A percentile compares a stretch with the other conserved stretches of the same genome.
Evolutionary conservation across 805 yeast genomes (phyloP).

Genomic region (Tetrapisispora fleetii): DNA sequence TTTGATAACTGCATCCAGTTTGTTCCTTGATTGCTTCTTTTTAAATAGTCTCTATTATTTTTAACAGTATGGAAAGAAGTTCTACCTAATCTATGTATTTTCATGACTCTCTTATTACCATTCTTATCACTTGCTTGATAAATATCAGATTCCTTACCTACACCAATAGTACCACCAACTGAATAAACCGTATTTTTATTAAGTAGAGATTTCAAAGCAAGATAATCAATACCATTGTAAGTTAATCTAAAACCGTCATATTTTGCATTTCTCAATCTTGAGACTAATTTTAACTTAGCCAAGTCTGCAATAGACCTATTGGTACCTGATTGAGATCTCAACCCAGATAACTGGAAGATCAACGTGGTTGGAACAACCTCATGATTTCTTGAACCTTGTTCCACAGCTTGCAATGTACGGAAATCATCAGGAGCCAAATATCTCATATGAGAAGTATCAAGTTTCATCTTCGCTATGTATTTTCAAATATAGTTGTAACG

Average conservation of each 20-base stretch:
- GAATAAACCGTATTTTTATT: constrained; percentile 65
- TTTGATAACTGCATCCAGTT: constrained; percentile 90
- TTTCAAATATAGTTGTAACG: no score
- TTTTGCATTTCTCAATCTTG: constrained; percentile 77
- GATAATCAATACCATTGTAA: constrained; percentile 82
- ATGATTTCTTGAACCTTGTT: constrained; percentile 84
- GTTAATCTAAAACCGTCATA: constrained; percentile 92
- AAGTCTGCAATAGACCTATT: constrained; percentile 72
- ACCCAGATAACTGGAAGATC: constrained; percentile 70
- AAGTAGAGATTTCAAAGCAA: constrained; percentile 78
- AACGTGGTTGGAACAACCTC: constrained; percentile 86
- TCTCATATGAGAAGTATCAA: constrained; percentile 89
- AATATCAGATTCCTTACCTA: constrained; percentile 96
- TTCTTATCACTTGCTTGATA: constrained; percentile 63
- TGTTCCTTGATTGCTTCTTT: constrained; percentile 50
- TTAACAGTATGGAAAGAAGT: constrained; percentile 88
- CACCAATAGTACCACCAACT: constrained; percentile 83
- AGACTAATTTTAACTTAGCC: constrained; percentile 74
- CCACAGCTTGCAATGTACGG: constrained; percentile 79
- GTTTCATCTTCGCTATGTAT: constrained; percentile 49
- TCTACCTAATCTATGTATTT: constrained; percentile 89
- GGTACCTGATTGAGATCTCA: constrained; percentile 67
- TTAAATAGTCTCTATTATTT: constrained; percentile 85
- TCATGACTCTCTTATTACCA: constrained; percentile 65
- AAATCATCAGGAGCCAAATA: constrained; percentile 87